phyloP scores from a whole-genome alignment of 2,329 filamentous ascomycete genomes.

The Ustulina deusta region DNA sequence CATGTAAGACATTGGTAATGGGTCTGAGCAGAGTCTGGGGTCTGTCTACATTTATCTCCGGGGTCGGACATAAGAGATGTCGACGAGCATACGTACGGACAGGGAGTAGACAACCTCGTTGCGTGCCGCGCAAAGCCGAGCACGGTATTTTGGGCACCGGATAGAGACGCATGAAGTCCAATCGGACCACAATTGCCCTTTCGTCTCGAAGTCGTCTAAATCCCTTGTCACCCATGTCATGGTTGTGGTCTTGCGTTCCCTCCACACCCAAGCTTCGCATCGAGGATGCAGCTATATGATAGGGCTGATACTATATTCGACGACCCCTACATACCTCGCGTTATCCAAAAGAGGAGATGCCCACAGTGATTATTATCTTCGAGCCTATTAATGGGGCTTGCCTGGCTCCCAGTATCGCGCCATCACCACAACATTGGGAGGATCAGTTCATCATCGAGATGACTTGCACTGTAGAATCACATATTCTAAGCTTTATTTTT shows the following conservation, averaged over 20 bases:
- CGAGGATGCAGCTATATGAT: neutral
- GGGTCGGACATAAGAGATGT: slow-evolving; percentile 16
- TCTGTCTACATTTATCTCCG: slow-evolving; percentile 19
- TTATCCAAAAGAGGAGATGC: too few relatives aligned
- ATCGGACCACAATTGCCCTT: neutral
- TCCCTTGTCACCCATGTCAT: neutral
- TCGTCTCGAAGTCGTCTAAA: neutral
- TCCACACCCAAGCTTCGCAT: neutral
- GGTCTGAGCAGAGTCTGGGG: slow-evolving; percentile 8
- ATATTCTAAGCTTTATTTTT: neutral
- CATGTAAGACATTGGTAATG: neutral
- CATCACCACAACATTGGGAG: too few relatives aligned
- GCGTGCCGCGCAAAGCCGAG: neutral
- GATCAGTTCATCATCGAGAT: too few relatives aligned
- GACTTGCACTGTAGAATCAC: too few relatives aligned
- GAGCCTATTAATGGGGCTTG: too few relatives aligned
- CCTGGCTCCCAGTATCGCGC: too few relatives aligned
- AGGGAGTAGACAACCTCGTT: neutral
- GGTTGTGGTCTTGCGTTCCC: neutral
- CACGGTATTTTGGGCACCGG: neutral
- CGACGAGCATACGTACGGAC: neutral
- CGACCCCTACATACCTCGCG: too few relatives aligned
- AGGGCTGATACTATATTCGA: neutral
- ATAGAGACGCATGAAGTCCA: neutral
- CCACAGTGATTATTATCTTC: too few relatives aligned